Evolutionary conservation across 768 basidiomycete species (phyloP).

Genomic region (Calocybe gangraenosa): DNA sequence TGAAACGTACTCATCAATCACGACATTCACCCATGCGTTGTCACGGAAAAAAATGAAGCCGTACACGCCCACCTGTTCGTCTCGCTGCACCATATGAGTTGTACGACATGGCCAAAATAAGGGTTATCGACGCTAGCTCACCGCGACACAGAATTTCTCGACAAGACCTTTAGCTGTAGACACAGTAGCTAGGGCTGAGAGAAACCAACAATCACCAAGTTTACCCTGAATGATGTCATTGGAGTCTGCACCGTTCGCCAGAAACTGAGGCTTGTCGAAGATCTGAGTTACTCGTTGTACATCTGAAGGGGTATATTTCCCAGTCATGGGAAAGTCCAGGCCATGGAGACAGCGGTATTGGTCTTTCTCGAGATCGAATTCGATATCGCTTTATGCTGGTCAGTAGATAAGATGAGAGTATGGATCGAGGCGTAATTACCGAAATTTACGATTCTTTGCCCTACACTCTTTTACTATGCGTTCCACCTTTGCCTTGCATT

Average conservation of each 20-base stretch:
- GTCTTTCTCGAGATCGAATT: conserved; percentile 57
- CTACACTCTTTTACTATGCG: conserved; percentile 44
- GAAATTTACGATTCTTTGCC: conserved; percentile 43
- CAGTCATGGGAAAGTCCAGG: conserved; percentile 20
- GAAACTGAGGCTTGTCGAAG: conserved; percentile 49
- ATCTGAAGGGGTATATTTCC: conserved; percentile 31
- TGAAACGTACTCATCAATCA: conserved; percentile 51
- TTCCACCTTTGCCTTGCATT: conserved; percentile 41
- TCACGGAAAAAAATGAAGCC: conserved; percentile 58
- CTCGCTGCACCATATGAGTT: conserved; percentile 26
- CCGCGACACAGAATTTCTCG: conserved; percentile 46
- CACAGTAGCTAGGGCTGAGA: conserved; percentile 48
- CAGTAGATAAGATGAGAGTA: not conserved
- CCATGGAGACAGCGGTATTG: conserved; percentile 42
- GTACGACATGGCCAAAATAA: not conserved
- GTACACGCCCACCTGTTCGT: conserved; percentile 52
- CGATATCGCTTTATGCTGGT: conserved; percentile 39
- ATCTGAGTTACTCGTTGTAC: conserved; percentile 45
- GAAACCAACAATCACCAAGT: conserved; percentile 55
- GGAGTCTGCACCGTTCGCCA: conserved; percentile 39
- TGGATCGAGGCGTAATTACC: conserved; percentile 26
- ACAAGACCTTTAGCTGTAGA: conserved; percentile 43
- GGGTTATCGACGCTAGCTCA: conserved; percentile 9
- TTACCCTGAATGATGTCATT: conserved; percentile 49
- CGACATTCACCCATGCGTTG: conserved; percentile 45